Evolutionary conservation across 805 yeast genomes (phyloP), one percentile per base, ranked within the genome.

Genomic region (Metschnikowia kunwiensis): DNA sequence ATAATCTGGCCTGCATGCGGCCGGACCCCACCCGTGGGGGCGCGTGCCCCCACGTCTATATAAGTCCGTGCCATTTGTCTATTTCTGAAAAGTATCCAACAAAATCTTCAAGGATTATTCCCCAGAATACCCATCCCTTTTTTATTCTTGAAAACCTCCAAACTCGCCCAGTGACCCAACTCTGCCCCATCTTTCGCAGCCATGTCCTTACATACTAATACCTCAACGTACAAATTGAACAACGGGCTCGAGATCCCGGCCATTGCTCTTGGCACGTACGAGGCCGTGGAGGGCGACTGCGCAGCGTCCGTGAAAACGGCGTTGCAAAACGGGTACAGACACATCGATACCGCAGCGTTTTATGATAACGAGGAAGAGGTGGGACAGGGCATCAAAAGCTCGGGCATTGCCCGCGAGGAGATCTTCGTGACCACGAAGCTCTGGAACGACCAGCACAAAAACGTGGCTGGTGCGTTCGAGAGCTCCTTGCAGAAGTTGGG

Each of bases 221-320:
- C 50, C 9, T 5, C 24, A 11, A 38, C 46, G 2, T 22, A 68
- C 43, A 70, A 68, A 27, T 63, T 80, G 39, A 82, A 82, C 71
- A 74, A 76, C 42, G 91, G 91, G 20, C 65, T 62, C 17, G 46
- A 52, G 27, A 78, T 85, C 42, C 91, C 91, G 28, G 72, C 68
- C 9, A 64, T 85, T 28, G 89, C 86, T 4, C 71, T 83, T 34
- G 93, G 94, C 33, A 82, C 93, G 23, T 83, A 85, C 82, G 63
- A 63, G 54, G 75, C 82, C 22, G 56, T 74, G 14, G 71, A 68
- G 12, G 74, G 72, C 20, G 77, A 71, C n/a, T 86, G 77, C 24
- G 65, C 68, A 50, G 60, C 65, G 15, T 75, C 91, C 23, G 86
- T 80, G 31, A 57, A 63, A 33, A 51, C 68, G 22, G 93, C 93